phyloP scores from a whole-genome alignment of 2,329 filamentous ascomycete species.

The Graphilbum ipis-grandicollis region DNA sequence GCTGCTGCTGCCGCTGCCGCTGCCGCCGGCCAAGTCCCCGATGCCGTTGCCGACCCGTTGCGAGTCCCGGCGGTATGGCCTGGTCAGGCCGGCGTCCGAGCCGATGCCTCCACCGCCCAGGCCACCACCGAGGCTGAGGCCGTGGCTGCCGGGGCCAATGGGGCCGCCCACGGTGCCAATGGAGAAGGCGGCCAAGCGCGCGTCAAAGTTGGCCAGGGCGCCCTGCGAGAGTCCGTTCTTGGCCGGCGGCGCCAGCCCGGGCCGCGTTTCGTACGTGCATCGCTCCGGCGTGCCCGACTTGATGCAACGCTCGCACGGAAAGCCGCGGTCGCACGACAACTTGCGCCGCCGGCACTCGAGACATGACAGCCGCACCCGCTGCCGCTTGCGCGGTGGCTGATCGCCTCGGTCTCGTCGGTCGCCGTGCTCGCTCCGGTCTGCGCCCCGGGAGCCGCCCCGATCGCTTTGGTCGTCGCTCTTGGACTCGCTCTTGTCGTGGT shows the following conservation, averaged over 20 bases:
- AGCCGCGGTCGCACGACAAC: slow-evolving; percentile 42
- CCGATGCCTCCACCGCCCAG: neutral
- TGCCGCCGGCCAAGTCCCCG: slow-evolving; percentile 14
- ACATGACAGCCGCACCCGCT: slow-evolving; percentile 41
- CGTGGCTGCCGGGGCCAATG: neutral
- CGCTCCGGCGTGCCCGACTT: slow-evolving; percentile 43
- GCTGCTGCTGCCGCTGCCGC: too few species aligned
- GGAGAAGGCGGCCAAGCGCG: slow-evolving; percentile 21
- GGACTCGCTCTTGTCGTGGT: neutral
- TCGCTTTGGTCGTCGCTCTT: neutral
- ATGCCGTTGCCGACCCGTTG: slow-evolving; percentile 7
- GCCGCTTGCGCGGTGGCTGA: slow-evolving; percentile 31
- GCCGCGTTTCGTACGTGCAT: slow-evolving; percentile 39
- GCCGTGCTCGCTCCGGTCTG: neutral
- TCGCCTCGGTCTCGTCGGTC: neutral
- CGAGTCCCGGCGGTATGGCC: slow-evolving; percentile 19
- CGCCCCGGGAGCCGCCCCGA: neutral
- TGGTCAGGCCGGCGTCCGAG: slow-evolving; percentile 13
- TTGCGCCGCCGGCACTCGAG: slow-evolving; percentile 43
- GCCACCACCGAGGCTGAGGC: slow-evolving; percentile 1
- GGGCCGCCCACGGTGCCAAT: slow-evolving; percentile 14
- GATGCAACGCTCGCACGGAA: slow-evolving; percentile 44
- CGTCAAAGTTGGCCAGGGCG: slow-evolving; percentile 27
- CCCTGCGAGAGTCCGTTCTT: slow-evolving; percentile 28
- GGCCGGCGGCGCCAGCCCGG: slow-evolving; percentile 18